Conservation (phyloP, 225 moss, liverwort and hornwort species). For the Rhytidiadelphus loreus region DNA sequence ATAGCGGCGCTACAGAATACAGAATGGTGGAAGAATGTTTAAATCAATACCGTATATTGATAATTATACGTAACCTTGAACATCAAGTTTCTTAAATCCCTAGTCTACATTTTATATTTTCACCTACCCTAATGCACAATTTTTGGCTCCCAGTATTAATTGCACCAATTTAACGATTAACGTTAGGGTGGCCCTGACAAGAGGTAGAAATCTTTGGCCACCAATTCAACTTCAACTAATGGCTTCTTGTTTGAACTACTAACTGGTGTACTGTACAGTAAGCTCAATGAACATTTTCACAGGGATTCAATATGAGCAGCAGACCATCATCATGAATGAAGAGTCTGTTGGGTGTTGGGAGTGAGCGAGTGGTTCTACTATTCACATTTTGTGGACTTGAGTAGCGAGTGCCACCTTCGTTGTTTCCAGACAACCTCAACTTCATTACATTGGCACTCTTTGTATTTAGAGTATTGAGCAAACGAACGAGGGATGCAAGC, state of each 20-base stretch:
- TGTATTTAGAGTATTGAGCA: not conserved
- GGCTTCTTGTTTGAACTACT: too few relatives aligned
- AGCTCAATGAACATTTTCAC: not conserved
- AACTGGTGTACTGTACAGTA: too few relatives aligned
- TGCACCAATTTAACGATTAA: not conserved
- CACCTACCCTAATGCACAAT: not conserved
- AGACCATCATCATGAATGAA: not conserved
- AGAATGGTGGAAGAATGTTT: not conserved
- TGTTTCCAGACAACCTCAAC: not conserved
- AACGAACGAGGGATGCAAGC: not conserved
- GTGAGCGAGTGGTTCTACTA: not conserved
- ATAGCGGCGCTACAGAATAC: not conserved
- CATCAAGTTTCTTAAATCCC: not conserved
- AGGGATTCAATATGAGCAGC: not conserved
- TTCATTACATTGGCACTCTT: not conserved
- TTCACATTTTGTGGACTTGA: not conserved
- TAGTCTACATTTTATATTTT: not conserved
- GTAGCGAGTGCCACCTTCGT: not conserved
- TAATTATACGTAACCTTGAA: not conserved
- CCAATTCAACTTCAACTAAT: too few relatives aligned
- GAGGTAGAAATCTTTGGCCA: not conserved
- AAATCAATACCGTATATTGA: not conserved
- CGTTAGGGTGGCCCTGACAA: not conserved
- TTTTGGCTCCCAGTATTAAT: not conserved
- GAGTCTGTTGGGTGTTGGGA: not conserved